A percentile compares a stretch with the other conserved stretches of the same genome.
Conservation (phyloP, 305 asterid species). For the Solanum hybrid region DNA sequence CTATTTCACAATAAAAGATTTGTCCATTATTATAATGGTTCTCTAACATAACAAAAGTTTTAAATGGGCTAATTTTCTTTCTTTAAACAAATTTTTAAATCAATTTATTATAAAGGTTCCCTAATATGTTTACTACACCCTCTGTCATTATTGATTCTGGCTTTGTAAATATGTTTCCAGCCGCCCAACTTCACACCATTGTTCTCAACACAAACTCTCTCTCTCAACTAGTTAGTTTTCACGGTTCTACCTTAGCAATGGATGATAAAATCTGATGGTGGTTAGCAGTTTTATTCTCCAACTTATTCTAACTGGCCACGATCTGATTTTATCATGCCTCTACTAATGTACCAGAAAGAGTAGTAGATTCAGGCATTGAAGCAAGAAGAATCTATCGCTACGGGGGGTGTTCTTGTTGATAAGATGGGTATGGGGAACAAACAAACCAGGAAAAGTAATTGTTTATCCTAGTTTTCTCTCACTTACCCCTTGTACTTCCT, state of each 20-base stretch:
- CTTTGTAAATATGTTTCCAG: neutral
- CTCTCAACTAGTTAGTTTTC: no score
- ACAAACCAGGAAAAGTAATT: neutral
- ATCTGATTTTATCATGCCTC: neutral
- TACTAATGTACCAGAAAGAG: no score
- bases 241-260: no score
- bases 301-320: no score
- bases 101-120: no score
- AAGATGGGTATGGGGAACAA: neutral
- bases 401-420: neutral
- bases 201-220: neutral
- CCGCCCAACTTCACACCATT: neutral
- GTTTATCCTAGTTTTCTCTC: no score
- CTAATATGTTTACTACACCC: neutral
- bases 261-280: no score
- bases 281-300: no score
- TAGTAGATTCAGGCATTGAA: no score
- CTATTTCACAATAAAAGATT: neutral
- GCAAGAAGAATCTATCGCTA: fast-evolving
- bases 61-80: neutral
- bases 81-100: no score
- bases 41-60: neutral
- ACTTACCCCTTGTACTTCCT: no score
- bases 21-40: neutral
- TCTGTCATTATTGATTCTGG: neutral